A percentile compares a stretch with the other conserved stretches of the same genome.
Conservation (phyloP, 176 grass and related monocot genomes). For the Eremochloa ophiuroides region DNA sequence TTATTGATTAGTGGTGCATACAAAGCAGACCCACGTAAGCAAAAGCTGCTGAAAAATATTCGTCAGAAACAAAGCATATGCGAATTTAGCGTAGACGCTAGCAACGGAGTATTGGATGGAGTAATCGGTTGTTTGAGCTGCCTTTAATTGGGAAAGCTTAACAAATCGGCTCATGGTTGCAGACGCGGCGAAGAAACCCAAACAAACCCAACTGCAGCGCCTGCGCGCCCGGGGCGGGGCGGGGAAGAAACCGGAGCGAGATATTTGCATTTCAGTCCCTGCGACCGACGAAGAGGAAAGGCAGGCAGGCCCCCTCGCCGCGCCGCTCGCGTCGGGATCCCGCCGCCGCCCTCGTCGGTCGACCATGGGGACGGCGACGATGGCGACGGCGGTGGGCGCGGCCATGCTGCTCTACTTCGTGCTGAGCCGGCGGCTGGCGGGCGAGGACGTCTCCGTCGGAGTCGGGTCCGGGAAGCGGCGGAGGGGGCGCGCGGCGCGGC, state of each 20-base stretch:
- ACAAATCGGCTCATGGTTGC: neutral
- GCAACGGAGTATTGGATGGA: neutral
- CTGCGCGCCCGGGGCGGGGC: constrained; percentile 3
- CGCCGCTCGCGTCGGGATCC: constrained; percentile 10
- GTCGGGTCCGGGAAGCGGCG: constrained; percentile 21
- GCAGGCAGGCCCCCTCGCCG: too few species aligned
- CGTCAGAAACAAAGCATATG: neutral
- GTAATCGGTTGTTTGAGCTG: too few species aligned
- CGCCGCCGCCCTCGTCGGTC: neutral
- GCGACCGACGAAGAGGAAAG: too few species aligned
- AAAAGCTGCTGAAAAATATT: neutral
- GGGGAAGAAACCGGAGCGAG: neutral
- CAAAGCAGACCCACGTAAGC: neutral
- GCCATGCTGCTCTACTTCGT: constrained; percentile 86
- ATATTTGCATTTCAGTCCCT: constrained; percentile 20
- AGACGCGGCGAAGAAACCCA: constrained; percentile 15
- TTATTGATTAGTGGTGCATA: too few species aligned
- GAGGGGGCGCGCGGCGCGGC: constrained; percentile 48
- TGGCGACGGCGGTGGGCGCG: constrained; percentile 88
- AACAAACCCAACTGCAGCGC: neutral
- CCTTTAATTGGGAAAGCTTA: constrained; percentile 14
- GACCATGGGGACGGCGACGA: constrained; percentile 79
- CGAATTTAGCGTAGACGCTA: neutral
- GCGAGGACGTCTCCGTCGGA: constrained; percentile 30
- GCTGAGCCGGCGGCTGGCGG: constrained; percentile 55